These are phyloP conservation scores for Elsinoe ampelina DNA, from an alignment of 2,329 filamentous ascomycete species.

Conservation along the genomic window DNA sequence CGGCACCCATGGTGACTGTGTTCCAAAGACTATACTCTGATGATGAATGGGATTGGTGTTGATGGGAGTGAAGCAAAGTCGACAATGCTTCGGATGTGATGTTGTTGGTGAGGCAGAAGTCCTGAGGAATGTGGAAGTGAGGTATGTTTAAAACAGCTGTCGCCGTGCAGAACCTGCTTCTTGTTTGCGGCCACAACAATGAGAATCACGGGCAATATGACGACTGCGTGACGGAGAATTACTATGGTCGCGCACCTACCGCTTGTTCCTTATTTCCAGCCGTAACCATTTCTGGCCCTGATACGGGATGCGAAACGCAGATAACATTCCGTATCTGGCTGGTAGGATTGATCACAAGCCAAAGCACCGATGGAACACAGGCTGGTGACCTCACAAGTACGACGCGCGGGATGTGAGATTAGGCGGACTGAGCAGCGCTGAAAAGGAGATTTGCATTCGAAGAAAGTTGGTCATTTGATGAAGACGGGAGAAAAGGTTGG, in stretches of 20 bases:
- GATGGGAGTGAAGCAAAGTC: slow-evolving; percentile 3
- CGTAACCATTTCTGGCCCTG: not conserved
- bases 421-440: not conserved
- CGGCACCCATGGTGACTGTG: slow-evolving; percentile 61
- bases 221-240: slow-evolving; percentile 5
- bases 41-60: not conserved
- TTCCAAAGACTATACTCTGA: not conserved
- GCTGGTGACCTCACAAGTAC: slow-evolving; percentile 2
- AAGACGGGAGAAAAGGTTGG: not conserved
- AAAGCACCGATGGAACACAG: not conserved
- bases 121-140: slow-evolving; percentile 7
- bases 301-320: not conserved
- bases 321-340: slow-evolving; percentile 7
- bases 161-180: not conserved
- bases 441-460: not conserved
- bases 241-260: slow-evolving; percentile 1
- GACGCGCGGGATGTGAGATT: not conserved
- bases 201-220: slow-evolving; percentile 10
- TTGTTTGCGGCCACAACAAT: slow-evolving; percentile 6
- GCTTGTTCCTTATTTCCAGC: slow-evolving; percentile 5
- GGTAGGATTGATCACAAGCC: not conserved
- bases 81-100: slow-evolving; percentile 1
- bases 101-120: slow-evolving; percentile 1
- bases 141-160: slow-evolving; percentile 4
- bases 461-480: slow-evolving; percentile 6